Evolutionary conservation across 306 rosid genomes (phyloP).

Genomic region (Cucurbita maxima): DNA sequence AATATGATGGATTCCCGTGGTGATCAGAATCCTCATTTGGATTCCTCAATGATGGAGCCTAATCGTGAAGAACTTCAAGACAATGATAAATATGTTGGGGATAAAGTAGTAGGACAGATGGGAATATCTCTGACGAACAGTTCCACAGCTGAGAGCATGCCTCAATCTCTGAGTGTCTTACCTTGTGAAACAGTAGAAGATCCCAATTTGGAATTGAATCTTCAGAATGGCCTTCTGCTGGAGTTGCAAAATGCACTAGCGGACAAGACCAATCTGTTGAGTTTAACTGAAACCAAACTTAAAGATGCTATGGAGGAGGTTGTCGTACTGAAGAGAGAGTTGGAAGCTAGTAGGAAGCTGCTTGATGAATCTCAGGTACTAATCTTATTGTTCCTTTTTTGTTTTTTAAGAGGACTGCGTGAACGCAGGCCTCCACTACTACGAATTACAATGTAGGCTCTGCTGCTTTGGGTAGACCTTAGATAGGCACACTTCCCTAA

Average conservation of each 20-base stretch:
- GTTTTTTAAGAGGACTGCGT: no score
- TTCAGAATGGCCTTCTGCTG: conserved; percentile 30
- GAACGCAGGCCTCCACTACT: no score
- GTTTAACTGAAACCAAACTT: conserved; percentile 52
- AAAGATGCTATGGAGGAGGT: conserved; percentile 59
- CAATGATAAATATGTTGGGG: conserved; percentile 45
- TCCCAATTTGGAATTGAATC: conserved; percentile 39
- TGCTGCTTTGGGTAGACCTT: not conserved
- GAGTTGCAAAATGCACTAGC: conserved; percentile 54
- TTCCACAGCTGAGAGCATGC: conserved; percentile 95
- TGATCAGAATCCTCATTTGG: conserved; percentile 50
- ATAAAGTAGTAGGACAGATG: conserved; percentile 44
- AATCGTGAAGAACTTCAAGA: conserved; percentile 47
- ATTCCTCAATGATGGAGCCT: conserved; percentile 81
- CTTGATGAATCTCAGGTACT: conserved; percentile 97
- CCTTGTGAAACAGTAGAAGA: conserved; percentile 38
- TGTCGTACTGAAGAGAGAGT: conserved; percentile 44
- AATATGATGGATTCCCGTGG: conserved; percentile 92
- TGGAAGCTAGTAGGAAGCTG: conserved; percentile 67
- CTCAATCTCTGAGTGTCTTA: conserved; percentile 36
- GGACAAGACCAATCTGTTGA: conserved; percentile 52
- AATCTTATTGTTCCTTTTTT: not conserved
- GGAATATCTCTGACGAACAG: conserved; percentile 81
- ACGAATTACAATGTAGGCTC: not conserved
- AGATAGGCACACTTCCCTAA: no score